Conservation (phyloP, 225 moss, liverwort and hornwort species). For the Pleurozium schreberi region DNA sequence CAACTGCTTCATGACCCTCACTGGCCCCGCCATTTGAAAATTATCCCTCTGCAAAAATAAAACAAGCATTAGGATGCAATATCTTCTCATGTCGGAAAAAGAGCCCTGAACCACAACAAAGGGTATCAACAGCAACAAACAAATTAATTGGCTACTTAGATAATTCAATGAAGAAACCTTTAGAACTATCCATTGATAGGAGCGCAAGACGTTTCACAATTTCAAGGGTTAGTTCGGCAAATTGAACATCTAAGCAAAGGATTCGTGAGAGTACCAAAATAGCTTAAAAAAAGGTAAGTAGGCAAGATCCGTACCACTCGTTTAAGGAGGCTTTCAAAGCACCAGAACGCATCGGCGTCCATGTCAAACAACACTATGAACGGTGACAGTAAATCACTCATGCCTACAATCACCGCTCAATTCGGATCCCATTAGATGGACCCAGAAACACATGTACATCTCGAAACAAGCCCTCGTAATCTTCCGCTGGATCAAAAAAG, state of each 20-base stretch:
- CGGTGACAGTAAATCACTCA: constrained; percentile 92
- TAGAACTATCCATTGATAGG: neutral
- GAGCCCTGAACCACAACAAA: neutral
- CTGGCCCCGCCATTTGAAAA: constrained; percentile 87
- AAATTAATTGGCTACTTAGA: neutral
- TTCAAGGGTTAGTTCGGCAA: neutral
- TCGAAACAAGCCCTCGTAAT: neutral
- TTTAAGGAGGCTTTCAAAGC: constrained; percentile 83
- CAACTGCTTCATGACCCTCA: constrained; percentile 87
- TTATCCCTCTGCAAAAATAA: constrained; percentile 52
- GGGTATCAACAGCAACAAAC: neutral
- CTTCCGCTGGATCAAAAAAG: neutral
- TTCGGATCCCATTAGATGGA: neutral
- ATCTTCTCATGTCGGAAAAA: neutral
- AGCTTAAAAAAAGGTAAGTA: neutral
- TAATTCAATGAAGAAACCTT: neutral
- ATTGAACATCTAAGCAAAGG: neutral
- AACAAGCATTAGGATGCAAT: neutral
- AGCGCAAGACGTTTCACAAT: neutral
- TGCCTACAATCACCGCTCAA: constrained; percentile 41
- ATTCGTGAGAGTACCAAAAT: neutral
- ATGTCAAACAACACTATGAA: constrained; percentile 81
- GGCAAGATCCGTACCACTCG: constrained; percentile 41
- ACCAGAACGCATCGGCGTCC: constrained; percentile 95
- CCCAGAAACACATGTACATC: neutral